phyloP scores from a whole-genome alignment of 1,284 basidiomycete species.

The Pseudomicrostroma phylloplanum region DNA sequence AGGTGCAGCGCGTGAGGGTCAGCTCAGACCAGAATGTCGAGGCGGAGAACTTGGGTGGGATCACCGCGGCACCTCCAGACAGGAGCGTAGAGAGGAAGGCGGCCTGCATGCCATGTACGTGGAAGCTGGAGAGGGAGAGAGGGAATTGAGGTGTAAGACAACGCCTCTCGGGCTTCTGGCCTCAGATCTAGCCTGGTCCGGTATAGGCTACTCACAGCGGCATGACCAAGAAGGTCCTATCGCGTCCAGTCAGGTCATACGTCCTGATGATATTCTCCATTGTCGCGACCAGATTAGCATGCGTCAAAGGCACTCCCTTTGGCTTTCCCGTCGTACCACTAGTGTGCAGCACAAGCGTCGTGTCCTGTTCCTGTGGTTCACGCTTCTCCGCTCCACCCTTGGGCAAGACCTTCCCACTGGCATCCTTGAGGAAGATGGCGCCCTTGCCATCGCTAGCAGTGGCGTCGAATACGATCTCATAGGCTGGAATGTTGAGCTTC shows the following conservation, averaged over 20 bases:
- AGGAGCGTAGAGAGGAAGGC: slow-evolving; percentile 62
- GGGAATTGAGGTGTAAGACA: background rate
- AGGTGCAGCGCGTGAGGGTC: slow-evolving; percentile 30
- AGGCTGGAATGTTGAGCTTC: slow-evolving; percentile 32
- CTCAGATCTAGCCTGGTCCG: background rate
- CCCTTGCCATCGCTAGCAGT: slow-evolving; percentile 12
- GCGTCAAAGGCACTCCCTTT: slow-evolving; percentile 59
- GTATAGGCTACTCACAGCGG: slow-evolving; percentile 52
- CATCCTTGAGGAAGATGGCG: slow-evolving; percentile 24
- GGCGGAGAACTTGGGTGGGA: slow-evolving; percentile 60
- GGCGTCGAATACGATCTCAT: slow-evolving; percentile 45
- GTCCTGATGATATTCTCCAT: slow-evolving; percentile 55
- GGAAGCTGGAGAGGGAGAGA: slow-evolving; percentile 52
- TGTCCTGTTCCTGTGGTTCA: slow-evolving; percentile 30
- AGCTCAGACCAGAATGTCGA: slow-evolving; percentile 61
- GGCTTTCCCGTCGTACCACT: slow-evolving; percentile 62
- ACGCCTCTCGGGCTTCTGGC: background rate
- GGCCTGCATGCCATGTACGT: slow-evolving; percentile 63
- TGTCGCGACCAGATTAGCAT: slow-evolving; percentile 60
- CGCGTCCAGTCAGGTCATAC: slow-evolving; percentile 57
- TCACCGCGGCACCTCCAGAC: slow-evolving; percentile 60
- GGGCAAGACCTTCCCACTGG: slow-evolving; percentile 22
- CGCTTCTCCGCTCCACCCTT: slow-evolving; percentile 9
- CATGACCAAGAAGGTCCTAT: slow-evolving; percentile 60
- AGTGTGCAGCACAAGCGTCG: slow-evolving; percentile 58